Evolutionary conservation across 2,329 filamentous ascomycete genomes (phyloP).

Genomic region (Didymosphaeria variabile): DNA sequence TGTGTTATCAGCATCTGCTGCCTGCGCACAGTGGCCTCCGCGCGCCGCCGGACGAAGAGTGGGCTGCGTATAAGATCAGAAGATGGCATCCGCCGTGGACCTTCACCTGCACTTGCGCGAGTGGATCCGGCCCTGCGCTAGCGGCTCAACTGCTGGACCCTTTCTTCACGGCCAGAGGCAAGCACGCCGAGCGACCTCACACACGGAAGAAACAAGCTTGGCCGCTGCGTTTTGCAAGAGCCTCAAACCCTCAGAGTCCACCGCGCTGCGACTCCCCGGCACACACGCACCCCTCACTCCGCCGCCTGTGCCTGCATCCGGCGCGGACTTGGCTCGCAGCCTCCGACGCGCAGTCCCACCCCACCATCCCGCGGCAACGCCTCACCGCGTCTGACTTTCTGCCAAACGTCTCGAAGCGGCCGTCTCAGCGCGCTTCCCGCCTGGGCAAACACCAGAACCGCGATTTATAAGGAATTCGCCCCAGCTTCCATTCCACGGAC

Average conservation of each 20-base stretch:
- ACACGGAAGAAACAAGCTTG: conserved; percentile 12
- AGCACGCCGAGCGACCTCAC: not conserved
- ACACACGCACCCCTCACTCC: not conserved
- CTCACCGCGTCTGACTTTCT: not conserved
- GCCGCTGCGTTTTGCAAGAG: conserved; percentile 9
- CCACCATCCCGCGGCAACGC: not conserved
- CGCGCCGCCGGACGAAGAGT: not conserved
- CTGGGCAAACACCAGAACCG: not conserved
- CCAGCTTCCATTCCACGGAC: conserved; percentile 7
- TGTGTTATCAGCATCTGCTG: too few species aligned
- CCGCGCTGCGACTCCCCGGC: not conserved
- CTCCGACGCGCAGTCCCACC: not conserved
- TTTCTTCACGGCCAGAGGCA: conserved; percentile 2
- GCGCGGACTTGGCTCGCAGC: conserved; percentile 10
- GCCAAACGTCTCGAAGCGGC: not conserved
- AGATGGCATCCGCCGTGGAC: too few species aligned
- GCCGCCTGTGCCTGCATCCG: not conserved
- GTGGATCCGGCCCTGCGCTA: conserved; percentile 5
- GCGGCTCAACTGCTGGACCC: not conserved
- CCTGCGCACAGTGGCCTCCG: not conserved
- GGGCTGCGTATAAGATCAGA: not conserved
- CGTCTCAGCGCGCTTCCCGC: conserved; percentile 4
- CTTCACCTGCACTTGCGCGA: not conserved
- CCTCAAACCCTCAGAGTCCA: conserved; percentile 4
- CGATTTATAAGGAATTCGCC: conserved; percentile 12